Conservation (phyloP, 345 rosid species). For the Raphanus sativus region DNA sequence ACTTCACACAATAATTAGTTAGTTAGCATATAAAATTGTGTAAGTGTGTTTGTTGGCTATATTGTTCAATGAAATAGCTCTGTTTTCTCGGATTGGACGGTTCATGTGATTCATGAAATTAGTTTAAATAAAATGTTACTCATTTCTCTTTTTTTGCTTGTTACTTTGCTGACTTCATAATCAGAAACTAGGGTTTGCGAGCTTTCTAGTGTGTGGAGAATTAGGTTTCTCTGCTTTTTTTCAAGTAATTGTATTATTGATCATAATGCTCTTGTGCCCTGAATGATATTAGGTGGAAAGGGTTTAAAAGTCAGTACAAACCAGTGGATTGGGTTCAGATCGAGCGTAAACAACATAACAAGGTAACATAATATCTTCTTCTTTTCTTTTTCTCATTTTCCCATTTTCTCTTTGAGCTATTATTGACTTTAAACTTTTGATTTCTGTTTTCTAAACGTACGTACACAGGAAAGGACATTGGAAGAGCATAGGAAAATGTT, state of each 20-base stretch:
- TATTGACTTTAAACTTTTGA: background rate
- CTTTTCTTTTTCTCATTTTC: background rate
- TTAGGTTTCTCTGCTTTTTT: too few relatives aligned
- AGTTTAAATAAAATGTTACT: too few relatives aligned
- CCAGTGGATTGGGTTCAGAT: conserved; percentile 64
- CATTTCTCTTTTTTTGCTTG: too few relatives aligned
- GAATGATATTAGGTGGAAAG: conserved; percentile 67
- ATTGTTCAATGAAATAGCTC: background rate
- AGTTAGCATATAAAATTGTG: background rate
- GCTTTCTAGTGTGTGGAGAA: too few relatives aligned
- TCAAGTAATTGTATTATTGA: too few relatives aligned
- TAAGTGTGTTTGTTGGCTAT: background rate
- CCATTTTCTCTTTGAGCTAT: too few relatives aligned
- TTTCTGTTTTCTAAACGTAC: background rate
- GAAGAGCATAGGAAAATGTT: conserved; percentile 78
- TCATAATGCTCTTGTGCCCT: too few relatives aligned
- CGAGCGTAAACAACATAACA: conserved; percentile 59
- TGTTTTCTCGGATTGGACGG: background rate
- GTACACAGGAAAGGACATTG: conserved; percentile 76
- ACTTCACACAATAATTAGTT: too few relatives aligned
- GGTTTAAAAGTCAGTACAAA: conserved; percentile 51
- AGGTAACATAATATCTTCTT: conserved; percentile 42
- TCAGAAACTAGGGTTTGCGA: too few relatives aligned
- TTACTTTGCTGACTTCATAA: too few relatives aligned
- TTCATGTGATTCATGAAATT: too few relatives aligned